A percentile compares a stretch with the other conserved stretches of the same genome.
These are phyloP conservation scores for Rhizophlyctis rosea DNA, from an alignment of 192 early-diverging fungal genomes.

Conservation along the genomic window DNA sequence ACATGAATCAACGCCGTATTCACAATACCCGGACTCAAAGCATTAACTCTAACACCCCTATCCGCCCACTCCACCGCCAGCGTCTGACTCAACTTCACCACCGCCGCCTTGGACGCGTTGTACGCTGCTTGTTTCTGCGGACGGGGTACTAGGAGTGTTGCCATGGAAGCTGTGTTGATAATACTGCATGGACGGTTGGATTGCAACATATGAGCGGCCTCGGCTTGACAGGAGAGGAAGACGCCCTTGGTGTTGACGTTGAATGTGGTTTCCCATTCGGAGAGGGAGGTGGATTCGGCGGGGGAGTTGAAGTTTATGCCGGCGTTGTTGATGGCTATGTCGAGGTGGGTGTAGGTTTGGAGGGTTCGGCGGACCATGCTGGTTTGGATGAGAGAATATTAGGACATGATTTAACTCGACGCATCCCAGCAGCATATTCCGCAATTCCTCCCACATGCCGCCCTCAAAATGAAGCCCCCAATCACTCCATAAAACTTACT, in stretches of 20 bases:
- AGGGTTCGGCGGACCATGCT: not conserved
- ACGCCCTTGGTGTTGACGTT: slow-evolving; percentile 6
- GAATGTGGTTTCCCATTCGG: slow-evolving; percentile 4
- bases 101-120: slow-evolving; percentile 42
- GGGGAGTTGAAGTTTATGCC: slow-evolving; percentile 2
- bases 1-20: slow-evolving; percentile 32
- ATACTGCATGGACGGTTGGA: slow-evolving; percentile 21
- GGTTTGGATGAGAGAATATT: too few relatives aligned
- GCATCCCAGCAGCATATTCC: too few relatives aligned
- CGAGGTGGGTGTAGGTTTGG: not conserved
- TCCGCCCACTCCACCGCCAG: slow-evolving; percentile 44
- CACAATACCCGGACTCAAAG: slow-evolving; percentile 41
- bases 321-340: slow-evolving; percentile 6
- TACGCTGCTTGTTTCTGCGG: slow-evolving; percentile 42
- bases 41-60: slow-evolving; percentile 35
- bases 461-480: not conserved
- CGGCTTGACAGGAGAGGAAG: slow-evolving; percentile 1
- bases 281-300: not conserved
- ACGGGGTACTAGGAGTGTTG: slow-evolving; percentile 29
- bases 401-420: too few relatives aligned
- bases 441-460: too few relatives aligned
- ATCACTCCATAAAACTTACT: not conserved
- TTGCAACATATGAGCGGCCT: not conserved
- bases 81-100: slow-evolving; percentile 36
- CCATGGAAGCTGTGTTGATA: slow-evolving; percentile 42